These are phyloP conservation scores for Juncus effusus DNA, from an alignment of 176 grass and related monocot genomes.

Conservation along the genomic window DNA sequence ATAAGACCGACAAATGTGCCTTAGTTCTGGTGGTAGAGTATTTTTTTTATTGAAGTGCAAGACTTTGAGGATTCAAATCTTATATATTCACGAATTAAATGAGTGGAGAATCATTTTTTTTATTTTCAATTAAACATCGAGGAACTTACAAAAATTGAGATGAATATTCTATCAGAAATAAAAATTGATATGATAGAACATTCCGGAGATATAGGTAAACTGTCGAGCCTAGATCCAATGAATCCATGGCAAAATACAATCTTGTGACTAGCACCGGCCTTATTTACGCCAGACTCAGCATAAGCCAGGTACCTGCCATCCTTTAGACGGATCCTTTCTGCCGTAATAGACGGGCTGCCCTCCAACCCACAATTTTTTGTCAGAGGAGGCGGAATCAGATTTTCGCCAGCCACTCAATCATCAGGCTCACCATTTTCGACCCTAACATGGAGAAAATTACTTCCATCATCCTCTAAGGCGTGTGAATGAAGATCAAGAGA, in stretches of 20 bases:
- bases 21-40: no score
- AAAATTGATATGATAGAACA: neutral
- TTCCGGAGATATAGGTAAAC: constrained; percentile 52
- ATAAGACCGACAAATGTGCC: no score
- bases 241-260: constrained; percentile 85
- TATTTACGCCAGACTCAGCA: constrained; percentile 72
- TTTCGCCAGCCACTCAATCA: neutral
- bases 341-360: constrained; percentile 57
- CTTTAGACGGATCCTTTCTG: constrained; percentile 43
- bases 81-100: no score
- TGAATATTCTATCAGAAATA: neutral
- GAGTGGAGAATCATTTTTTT: no score
- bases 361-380: constrained; percentile 49
- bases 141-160: no score
- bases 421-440: neutral
- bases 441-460: neutral
- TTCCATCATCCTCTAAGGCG: no score
- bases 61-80: no score
- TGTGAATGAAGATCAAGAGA: no score
- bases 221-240: constrained; percentile 51
- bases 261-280: constrained; percentile 47
- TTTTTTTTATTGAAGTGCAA: no score
- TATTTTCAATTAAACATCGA: no score
- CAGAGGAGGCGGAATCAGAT: constrained; percentile 40
- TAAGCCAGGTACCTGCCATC: constrained; percentile 79